Evolutionary conservation across 31 red algal genomes (phyloP).

Genomic region (Pterothamnion heteromorphum): DNA sequence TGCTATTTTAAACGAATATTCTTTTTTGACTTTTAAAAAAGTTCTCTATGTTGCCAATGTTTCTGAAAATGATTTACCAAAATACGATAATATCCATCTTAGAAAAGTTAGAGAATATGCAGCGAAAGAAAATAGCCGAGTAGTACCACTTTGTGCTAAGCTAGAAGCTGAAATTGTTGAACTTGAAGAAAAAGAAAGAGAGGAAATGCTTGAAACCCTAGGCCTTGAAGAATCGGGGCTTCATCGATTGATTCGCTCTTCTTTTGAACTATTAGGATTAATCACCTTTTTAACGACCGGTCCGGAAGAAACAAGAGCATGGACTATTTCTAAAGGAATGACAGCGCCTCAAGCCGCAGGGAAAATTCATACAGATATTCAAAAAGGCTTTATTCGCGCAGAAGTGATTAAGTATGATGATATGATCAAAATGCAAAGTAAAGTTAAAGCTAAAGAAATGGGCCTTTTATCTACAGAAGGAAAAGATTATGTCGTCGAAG

Average conservation of each 20-base stretch:
- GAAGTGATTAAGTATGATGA: slow-evolving; percentile 65
- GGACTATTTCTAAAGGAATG: slow-evolving; percentile 68
- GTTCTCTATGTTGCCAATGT: slow-evolving; percentile 69
- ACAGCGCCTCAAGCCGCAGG: slow-evolving; percentile 81
- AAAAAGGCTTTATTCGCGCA: slow-evolving; percentile 75
- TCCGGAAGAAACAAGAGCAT: slow-evolving; percentile 68
- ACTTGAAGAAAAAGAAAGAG: slow-evolving; percentile 49
- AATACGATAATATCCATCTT: slow-evolving; percentile 54
- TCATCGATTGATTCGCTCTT: slow-evolving; percentile 31
- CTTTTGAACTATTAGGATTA: slow-evolving; percentile 46
- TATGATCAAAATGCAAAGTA: slow-evolving; percentile 53
- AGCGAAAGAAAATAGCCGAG: slow-evolving; percentile 42
- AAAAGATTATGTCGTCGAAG: slow-evolving; percentile 80
- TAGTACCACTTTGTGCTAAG: slow-evolving; percentile 67
- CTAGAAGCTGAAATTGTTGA: slow-evolving; percentile 66
- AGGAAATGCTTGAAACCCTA: slow-evolving; percentile 60
- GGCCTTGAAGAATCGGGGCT: slow-evolving; percentile 61
- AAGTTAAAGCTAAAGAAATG: slow-evolving; percentile 62
- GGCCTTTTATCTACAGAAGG: slow-evolving; percentile 65
- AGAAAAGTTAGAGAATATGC: slow-evolving; percentile 74
- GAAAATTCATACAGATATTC: slow-evolving; percentile 72
- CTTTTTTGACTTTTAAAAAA: slow-evolving; percentile 86
- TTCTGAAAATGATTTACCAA: slow-evolving; percentile 37
- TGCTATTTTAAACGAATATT: slow-evolving; percentile 52
- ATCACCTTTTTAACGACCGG: slow-evolving; percentile 74